A percentile compares a stretch with the other conserved stretches of the same genome.
Conservation (phyloP, 2,329 filamentous ascomycete species). For the Aspergillus novoparasiticus region DNA sequence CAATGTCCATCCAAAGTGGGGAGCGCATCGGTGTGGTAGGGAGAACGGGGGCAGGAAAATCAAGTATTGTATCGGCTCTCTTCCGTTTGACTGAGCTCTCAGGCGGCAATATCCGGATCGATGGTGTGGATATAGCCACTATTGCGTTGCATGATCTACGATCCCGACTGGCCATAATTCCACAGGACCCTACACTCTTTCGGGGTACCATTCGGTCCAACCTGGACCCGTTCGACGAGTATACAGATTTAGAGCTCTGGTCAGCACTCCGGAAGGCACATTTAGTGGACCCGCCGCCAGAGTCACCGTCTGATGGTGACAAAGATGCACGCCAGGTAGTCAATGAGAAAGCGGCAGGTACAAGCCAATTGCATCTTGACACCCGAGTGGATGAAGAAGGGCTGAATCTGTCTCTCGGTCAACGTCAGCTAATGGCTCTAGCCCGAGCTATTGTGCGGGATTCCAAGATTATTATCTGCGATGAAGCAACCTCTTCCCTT, state of each 20-base stretch:
- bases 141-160: slow-evolving; percentile 47
- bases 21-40: no score
- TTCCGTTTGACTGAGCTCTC: no score
- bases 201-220: slow-evolving; percentile 48
- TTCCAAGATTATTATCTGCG: slow-evolving; percentile 91
- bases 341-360: no score
- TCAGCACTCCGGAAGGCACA: no score
- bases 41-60: no score
- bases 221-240: slow-evolving; percentile 49
- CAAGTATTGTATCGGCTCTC: no score
- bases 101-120: slow-evolving; percentile 29
- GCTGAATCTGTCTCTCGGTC: slow-evolving; percentile 91
- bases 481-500: slow-evolving; percentile 90
- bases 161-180: slow-evolving; percentile 48
- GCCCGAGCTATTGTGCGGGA: slow-evolving; percentile 86
- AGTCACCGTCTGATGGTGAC: no score
- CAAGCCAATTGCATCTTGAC: slow-evolving; percentile 61
- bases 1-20: no score
- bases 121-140: slow-evolving; percentile 46
- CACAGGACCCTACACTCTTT: slow-evolving; percentile 50
- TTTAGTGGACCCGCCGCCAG: no score
- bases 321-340: no score
- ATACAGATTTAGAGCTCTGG: slow-evolving; percentile 23
- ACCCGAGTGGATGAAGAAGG: slow-evolving; percentile 88
- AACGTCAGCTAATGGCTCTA: slow-evolving; percentile 92